Evolutionary conservation across 176 grass and related monocot species (phyloP).

Genomic region (Oropetium thomaeum): DNA sequence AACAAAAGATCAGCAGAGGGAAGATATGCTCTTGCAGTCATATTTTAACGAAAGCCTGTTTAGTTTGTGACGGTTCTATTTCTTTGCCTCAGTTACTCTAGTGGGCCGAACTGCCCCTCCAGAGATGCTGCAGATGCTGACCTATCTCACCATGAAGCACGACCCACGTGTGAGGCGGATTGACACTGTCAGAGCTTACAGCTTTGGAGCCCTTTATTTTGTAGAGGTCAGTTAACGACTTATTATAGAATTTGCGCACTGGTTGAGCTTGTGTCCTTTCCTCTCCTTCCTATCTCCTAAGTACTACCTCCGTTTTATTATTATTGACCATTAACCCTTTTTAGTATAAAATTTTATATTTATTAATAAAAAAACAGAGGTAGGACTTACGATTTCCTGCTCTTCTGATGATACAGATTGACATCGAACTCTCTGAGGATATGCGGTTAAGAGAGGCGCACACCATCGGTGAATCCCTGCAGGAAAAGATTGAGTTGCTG

Average conservation of each 20-base stretch:
- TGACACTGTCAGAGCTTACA: slow-evolving; percentile 85
- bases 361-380: too few relatives aligned
- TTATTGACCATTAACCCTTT: too few relatives aligned
- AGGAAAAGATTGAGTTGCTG: slow-evolving; percentile 67
- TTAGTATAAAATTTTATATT: too few relatives aligned
- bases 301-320: too few relatives aligned
- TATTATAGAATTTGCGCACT: background rate
- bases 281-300: too few relatives aligned
- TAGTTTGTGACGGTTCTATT: background rate
- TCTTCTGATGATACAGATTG: slow-evolving; percentile 43
- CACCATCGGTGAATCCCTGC: slow-evolving; percentile 68
- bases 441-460: slow-evolving; percentile 69
- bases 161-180: slow-evolving; percentile 60
- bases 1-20: background rate
- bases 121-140: slow-evolving; percentile 75
- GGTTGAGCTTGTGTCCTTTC: background rate
- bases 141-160: slow-evolving; percentile 71
- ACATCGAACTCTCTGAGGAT: slow-evolving; percentile 59
- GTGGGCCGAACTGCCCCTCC: slow-evolving; percentile 62
- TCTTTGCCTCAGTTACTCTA: slow-evolving; percentile 51
- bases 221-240: slow-evolving; percentile 60
- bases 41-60: background rate
- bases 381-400: too few relatives aligned
- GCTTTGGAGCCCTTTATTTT: slow-evolving; percentile 85
- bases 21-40: background rate